Conservation (phyloP, 2,329 filamentous ascomycete species). For the Penicillium sp. region DNA sequence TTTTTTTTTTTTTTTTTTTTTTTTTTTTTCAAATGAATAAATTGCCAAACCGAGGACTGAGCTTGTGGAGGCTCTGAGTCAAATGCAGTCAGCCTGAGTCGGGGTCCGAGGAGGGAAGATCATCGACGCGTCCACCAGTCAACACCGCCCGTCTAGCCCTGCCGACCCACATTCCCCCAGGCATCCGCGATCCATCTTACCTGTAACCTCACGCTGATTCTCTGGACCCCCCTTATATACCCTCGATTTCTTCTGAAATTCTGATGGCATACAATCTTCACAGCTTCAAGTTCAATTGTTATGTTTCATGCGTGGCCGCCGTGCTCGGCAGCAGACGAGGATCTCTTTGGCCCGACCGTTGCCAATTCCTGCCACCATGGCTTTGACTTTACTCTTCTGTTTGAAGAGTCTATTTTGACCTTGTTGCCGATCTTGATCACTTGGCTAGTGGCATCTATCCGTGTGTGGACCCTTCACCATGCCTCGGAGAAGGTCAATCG, state of each 20-base stretch:
- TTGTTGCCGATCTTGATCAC: constrained; percentile 11
- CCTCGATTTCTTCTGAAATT: too few relatives aligned
- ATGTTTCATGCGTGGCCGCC: constrained; percentile 10
- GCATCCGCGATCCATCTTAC: not conserved
- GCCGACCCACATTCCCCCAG: not conserved
- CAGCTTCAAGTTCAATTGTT: not conserved
- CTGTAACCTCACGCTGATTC: not conserved
- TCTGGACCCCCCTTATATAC: not conserved
- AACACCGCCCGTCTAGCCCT: not conserved
- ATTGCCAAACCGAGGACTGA: not conserved
- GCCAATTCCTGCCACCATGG: constrained; percentile 26
- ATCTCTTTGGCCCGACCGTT: constrained; percentile 34
- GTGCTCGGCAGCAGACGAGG: constrained; percentile 23
- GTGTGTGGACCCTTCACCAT: constrained; percentile 10
- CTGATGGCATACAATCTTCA: too few relatives aligned
- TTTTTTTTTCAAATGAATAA: not conserved
- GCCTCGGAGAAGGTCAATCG: constrained; percentile 22
- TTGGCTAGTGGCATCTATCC: not conserved
- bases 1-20: not conserved
- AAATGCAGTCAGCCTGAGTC: not conserved
- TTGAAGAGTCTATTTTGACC: constrained; percentile 35
- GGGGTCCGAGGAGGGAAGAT: not conserved
- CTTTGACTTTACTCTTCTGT: constrained; percentile 38
- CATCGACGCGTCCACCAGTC: not conserved
- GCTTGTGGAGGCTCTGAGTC: not conserved